Conservation (phyloP, 2,329 filamentous ascomycete genomes). For the Ascomycota sp. region DNA sequence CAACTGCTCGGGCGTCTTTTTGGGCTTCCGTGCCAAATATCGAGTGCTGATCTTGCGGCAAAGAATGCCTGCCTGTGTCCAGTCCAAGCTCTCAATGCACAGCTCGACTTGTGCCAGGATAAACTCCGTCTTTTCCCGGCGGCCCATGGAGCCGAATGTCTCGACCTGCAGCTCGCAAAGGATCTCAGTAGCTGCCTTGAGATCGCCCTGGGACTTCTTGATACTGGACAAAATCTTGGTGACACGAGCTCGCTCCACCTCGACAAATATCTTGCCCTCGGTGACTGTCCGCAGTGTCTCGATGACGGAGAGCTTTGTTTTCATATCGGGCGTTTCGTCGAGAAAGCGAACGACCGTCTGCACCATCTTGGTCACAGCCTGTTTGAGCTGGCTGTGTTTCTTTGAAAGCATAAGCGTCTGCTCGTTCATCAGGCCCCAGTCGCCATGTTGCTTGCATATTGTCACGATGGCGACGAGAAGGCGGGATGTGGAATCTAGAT, state of each 20-base stretch:
- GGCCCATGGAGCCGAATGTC: slow-evolving; percentile 94
- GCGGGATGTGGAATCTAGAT: slow-evolving; percentile 84
- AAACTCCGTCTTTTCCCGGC: slow-evolving; percentile 95
- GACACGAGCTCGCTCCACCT: slow-evolving; percentile 88
- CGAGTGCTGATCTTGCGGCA: slow-evolving; percentile 91
- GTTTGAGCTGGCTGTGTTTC: slow-evolving; percentile 99
- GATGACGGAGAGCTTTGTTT: slow-evolving; percentile 81
- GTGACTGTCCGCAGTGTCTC: slow-evolving; percentile 90
- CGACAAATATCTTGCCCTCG: slow-evolving; percentile 98
- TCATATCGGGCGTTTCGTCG: slow-evolving; percentile 60
- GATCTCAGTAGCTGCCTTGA: slow-evolving; percentile 74
- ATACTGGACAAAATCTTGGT: slow-evolving; percentile 91
- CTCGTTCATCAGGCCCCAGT: slow-evolving; percentile 91
- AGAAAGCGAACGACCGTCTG: slow-evolving; percentile 87
- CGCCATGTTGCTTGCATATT: slow-evolving; percentile 75
- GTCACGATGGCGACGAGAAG: slow-evolving; percentile 74
- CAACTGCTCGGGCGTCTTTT: slow-evolving; percentile 72
- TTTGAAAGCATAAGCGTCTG: slow-evolving; percentile 90
- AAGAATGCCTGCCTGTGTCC: slow-evolving; percentile 84
- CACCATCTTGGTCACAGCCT: slow-evolving; percentile 97
- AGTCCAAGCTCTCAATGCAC: slow-evolving; percentile 88
- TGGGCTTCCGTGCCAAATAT: slow-evolving; percentile 74
- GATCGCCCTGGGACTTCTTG: slow-evolving; percentile 85
- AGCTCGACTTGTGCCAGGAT: slow-evolving; percentile 85
- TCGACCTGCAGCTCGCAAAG: slow-evolving; percentile 95